A percentile compares a stretch with the other conserved stretches of the same genome.
Conservation (phyloP, 306 rosid species). For the Quercus wislizeni region DNA sequence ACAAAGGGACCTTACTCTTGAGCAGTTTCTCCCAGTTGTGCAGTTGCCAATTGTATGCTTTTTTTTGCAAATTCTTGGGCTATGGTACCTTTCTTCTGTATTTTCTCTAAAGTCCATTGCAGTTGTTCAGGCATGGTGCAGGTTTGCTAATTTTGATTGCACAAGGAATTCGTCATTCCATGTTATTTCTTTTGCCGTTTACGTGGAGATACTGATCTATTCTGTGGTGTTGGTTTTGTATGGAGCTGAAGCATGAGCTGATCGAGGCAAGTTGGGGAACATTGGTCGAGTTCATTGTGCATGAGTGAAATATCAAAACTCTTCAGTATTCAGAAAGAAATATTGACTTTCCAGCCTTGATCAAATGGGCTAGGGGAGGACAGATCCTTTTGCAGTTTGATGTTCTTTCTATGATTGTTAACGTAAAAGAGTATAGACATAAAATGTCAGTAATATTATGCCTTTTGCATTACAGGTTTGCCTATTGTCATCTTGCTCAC, state of each 20-base stretch:
- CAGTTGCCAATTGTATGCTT: neutral
- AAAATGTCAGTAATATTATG: neutral
- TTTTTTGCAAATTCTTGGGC: slow-evolving; percentile 10
- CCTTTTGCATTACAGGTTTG: neutral
- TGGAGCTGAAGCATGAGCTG: neutral
- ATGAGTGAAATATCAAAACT: neutral
- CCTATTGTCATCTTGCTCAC: neutral
- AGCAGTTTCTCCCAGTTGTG: slow-evolving; percentile 14
- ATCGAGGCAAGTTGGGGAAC: slow-evolving; percentile 1
- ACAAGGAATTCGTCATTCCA: slow-evolving; percentile 12
- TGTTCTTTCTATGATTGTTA: neutral
- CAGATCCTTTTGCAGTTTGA: slow-evolving; percentile 9
- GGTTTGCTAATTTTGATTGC: slow-evolving; percentile 28
- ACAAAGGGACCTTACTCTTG: slow-evolving; percentile 23
- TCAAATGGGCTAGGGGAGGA: neutral
- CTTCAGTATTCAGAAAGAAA: neutral
- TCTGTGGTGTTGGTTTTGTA: neutral
- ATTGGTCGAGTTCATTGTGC: neutral
- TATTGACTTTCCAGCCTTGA: too few relatives aligned
- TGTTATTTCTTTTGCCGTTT: slow-evolving; percentile 17
- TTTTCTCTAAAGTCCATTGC: slow-evolving; percentile 9
- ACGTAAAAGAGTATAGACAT: neutral
- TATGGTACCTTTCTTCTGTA: slow-evolving; percentile 21
- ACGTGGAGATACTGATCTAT: slow-evolving; percentile 18
- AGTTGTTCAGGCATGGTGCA: slow-evolving; percentile 20